Evolutionary conservation across 352 stramenopile genomes (phyloP).

Genomic region (Globisporangium radiosum): DNA sequence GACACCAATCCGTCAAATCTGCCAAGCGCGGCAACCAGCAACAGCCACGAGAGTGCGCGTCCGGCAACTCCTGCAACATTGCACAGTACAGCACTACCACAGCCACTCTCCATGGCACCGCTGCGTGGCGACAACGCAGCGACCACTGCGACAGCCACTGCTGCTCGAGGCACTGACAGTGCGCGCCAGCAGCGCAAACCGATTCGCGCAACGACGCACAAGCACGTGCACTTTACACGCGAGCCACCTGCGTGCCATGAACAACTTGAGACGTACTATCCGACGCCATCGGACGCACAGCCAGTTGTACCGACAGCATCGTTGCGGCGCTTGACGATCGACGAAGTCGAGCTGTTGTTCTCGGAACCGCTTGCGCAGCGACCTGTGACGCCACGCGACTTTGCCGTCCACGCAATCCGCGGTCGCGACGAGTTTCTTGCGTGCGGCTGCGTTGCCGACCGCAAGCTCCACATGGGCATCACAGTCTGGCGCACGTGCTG

Average conservation of each 20-base stretch:
- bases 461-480: slow-evolving; percentile 34
- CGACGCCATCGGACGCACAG: slow-evolving; percentile 24
- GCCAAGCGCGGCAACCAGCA: too few species aligned
- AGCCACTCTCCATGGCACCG: too few species aligned
- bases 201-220: not conserved
- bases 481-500: slow-evolving; percentile 45
- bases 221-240: slow-evolving; percentile 45
- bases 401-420: slow-evolving; percentile 43
- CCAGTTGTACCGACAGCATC: slow-evolving; percentile 39
- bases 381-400: slow-evolving; percentile 28
- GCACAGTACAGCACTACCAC: too few species aligned
- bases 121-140: too few species aligned
- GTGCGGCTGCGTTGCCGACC: slow-evolving; percentile 38
- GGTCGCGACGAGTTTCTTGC: slow-evolving; percentile 44
- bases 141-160: too few species aligned
- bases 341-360: slow-evolving; percentile 62
- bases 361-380: slow-evolving; percentile 36
- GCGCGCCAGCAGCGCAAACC: too few species aligned
- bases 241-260: slow-evolving; percentile 23
- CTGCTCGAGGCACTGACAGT: too few species aligned
- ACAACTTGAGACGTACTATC: slow-evolving; percentile 41
- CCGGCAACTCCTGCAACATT: too few species aligned
- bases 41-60: too few species aligned
- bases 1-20: too few species aligned
- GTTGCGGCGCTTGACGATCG: slow-evolving; percentile 42